Evolutionary conservation across 2,329 filamentous ascomycete genomes (phyloP), one percentile per base, ranked within the genome.

Genomic region (Fusarium brachygibbosum): DNA sequence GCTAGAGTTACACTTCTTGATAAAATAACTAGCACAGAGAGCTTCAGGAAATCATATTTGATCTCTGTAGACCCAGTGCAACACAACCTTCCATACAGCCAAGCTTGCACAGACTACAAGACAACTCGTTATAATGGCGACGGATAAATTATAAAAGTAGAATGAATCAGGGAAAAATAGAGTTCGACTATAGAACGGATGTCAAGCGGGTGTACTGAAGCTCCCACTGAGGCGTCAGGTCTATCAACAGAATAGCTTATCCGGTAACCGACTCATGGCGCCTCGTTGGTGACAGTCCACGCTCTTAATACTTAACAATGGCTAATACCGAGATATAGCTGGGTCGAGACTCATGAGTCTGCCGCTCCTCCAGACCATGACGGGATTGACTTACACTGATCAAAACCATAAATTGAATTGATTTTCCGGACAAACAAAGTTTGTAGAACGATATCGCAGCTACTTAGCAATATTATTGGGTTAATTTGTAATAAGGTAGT

Each of bases 401-500:
- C 9, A 38, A 51, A 48, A 44, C 32, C 32, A 54, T 45, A 37
- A 48, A 17, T 21, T 49, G 19, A 50, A 70, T 63, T 63, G 48
- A 52, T 48, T 49, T 34, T 25, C 23, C 31, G 42, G 29, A 13
- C 31, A 19, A 38, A 57, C n/a, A 57, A 44, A 52, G 29, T 50
- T 69, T 54, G 5, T 41, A 16, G 12, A 42, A 42, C 28, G 37
- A 25, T 53, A 21, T 29, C 12, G 53, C 28, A 40, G 41, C 11
- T 49, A 14, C 19, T 14, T 46, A 42, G 45, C 4, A n/a, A 51
- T 28, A 13, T 9, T 31, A 12, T 29, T 41, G 14, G 32, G 34
- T 19, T 40, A 23, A 67, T 70, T 67, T 67, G 66, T 41, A 42
- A 69, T 54, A 56, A 63, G 56, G 37, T 23, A 67, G 25, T 63